Evolutionary conservation across 1,139 yeast genomes (phyloP).

Genomic region (Magnusiomyces suaveolens): DNA sequence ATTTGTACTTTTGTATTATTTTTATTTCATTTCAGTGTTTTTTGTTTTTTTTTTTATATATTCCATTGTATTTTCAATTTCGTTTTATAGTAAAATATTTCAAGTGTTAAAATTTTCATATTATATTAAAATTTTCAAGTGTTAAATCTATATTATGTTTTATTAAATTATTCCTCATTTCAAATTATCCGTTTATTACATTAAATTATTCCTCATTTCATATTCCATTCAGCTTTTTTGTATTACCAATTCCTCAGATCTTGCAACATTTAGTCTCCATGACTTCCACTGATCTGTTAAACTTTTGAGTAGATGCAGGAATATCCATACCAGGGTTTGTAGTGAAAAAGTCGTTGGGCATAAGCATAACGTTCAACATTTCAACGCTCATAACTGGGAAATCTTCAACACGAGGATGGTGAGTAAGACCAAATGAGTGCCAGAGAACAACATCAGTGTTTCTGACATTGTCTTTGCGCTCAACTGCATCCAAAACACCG

Average conservation of each 20-base stretch:
- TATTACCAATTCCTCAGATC: constrained; percentile 16
- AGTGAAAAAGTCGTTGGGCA: constrained; percentile 71
- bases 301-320: constrained; percentile 60
- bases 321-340: constrained; percentile 76
- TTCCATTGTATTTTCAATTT: background rate
- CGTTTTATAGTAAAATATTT: background rate
- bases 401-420: constrained; percentile 80
- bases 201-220: background rate
- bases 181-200: too few species aligned
- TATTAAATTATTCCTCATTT: too few species aligned
- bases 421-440: constrained; percentile 84
- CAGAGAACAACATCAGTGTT: constrained; percentile 74
- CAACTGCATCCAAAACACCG: constrained; percentile 51
- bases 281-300: constrained; percentile 58
- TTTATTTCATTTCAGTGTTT: background rate
- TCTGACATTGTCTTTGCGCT: constrained; percentile 62
- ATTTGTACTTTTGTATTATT: background rate
- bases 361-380: constrained; percentile 55
- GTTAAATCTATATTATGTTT: too few species aligned
- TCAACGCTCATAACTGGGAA: constrained; percentile 93
- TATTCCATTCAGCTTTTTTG: too few species aligned
- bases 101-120: too few species aligned
- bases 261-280: constrained; percentile 31
- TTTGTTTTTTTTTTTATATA: background rate
- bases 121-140: too few species aligned